These are phyloP conservation scores for Euclidium syriacum DNA, from an alignment of 345 rosid species.

Conservation along the genomic window DNA sequence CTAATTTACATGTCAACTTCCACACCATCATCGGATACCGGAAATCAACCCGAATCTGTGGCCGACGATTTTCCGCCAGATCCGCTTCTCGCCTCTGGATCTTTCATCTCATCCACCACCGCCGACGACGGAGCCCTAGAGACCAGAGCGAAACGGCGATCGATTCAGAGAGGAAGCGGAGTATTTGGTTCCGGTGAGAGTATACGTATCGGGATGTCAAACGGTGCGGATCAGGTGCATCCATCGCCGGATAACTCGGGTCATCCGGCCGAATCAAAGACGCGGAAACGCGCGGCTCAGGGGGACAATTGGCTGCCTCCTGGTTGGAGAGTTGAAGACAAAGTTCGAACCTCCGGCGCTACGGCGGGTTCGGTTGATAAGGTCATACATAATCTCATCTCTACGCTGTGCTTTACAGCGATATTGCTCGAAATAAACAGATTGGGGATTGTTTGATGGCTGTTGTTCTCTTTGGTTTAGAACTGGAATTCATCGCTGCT, in stretches of 20 bases:
- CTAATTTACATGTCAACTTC: conserved; percentile 14
- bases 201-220: not conserved
- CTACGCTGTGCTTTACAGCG: not conserved
- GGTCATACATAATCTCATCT: conserved; percentile 37
- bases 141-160: not conserved
- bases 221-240: conserved; percentile 14
- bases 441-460: not conserved
- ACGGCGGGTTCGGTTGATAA: conserved; percentile 72
- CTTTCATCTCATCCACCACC: conserved; percentile 34
- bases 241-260: not conserved
- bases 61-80: conserved; percentile 30
- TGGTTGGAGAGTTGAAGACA: conserved; percentile 74
- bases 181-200: not conserved
- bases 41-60: conserved; percentile 6
- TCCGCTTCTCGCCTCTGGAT: conserved; percentile 42
- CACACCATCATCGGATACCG: not conserved
- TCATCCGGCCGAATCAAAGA: conserved; percentile 13
- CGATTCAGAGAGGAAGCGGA: not conserved
- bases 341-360: conserved; percentile 62
- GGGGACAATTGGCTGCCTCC: conserved; percentile 52
- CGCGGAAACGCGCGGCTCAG: conserved; percentile 18
- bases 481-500: not conserved
- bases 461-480: not conserved
- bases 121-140: conserved; percentile 21
- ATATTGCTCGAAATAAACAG: not conserved